These are phyloP conservation scores for Pelargonium australe DNA, from an alignment of 441 rosid species.

Conservation along the genomic window DNA sequence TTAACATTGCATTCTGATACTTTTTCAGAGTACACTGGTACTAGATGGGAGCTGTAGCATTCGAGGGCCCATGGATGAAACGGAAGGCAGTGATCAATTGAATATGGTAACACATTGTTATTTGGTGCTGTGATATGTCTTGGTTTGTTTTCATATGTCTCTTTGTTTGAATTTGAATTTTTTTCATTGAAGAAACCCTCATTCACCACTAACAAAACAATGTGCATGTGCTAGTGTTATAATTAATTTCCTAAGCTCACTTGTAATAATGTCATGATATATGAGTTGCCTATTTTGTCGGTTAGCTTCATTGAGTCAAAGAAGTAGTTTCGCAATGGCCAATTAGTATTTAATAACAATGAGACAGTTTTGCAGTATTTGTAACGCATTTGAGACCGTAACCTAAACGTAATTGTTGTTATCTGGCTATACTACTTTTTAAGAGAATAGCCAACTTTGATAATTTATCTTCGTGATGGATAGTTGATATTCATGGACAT, in stretches of 20 bases:
- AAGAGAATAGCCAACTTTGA: too few relatives aligned
- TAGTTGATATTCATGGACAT: too few relatives aligned
- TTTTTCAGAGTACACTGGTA: constrained; percentile 14
- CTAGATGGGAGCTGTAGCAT: constrained; percentile 3
- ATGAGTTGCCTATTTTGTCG: constrained; percentile 1
- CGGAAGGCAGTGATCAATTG: neutral
- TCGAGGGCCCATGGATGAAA: constrained; percentile 17
- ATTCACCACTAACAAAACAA: neutral
- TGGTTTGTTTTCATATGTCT: neutral
- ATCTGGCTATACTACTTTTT: neutral
- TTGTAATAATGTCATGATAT: neutral
- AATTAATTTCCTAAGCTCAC: neutral
- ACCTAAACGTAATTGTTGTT: neutral
- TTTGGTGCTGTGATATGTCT: constrained; percentile 2
- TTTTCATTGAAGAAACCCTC: constrained; percentile 5
- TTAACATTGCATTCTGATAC: neutral
- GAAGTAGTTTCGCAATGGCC: constrained; percentile 3
- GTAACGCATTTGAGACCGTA: neutral
- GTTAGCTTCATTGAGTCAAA: constrained; percentile 2
- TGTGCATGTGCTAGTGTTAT: neutral
- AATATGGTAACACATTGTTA: constrained; percentile 18
- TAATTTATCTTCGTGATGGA: too few relatives aligned
- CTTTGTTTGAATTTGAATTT: neutral
- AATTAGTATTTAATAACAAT: constrained; percentile 1
- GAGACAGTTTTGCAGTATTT: neutral